Base-by-base conservation (phyloP, 1,139 yeast genomes). In the Yamadazyma sp. region DNA sequence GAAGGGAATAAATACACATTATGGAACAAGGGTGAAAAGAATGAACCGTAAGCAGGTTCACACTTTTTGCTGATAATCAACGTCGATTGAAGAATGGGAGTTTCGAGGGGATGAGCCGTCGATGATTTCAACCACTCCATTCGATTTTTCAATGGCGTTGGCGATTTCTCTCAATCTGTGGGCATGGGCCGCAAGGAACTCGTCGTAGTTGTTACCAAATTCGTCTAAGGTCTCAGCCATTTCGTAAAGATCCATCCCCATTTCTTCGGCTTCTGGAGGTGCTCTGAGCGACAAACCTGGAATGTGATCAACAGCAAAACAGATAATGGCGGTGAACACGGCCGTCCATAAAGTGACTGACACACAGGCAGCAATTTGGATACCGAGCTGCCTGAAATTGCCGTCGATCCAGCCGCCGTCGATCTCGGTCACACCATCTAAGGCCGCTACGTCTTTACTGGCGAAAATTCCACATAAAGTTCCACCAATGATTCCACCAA, bases 401-500 rank as follows among this genome's bases (percentile, higher is more conserved):
- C 88, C 94, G 74, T 87, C 87, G 54, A 91, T 67, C 98, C 98
- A 91, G 41, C 98, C 98, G 55, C 96, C 95, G 17, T 61, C 70
- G 49, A 87, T 87, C 11, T 61, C 74, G 17, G 60, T 51, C 31
- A 82, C 80, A 42, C 81, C 87, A 50, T 72, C 87, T 43, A 87
- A 69, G 32, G 85, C 89, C 33, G 95, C 86, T 50, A 89, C 80
- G 64, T 89, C 88, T 66, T 87, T 92, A 42, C 96, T 94, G 27
- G 97, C 96, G 60, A 91, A 91, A 48, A 91, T 73, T 55, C 96
- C 97, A 29, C 97, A 89, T 64, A 87, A 65, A 20, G 84, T 71
- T 24, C 89, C 83, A 38, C 98, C 98, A 50, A 79, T 73, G 53
- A 86, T 80, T 40, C 97, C 98, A 60, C 98, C 98, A 49, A 91